Base-by-base conservation (phyloP, 2,329 filamentous ascomycete genomes). In the Huntiella moniliformis region DNA sequence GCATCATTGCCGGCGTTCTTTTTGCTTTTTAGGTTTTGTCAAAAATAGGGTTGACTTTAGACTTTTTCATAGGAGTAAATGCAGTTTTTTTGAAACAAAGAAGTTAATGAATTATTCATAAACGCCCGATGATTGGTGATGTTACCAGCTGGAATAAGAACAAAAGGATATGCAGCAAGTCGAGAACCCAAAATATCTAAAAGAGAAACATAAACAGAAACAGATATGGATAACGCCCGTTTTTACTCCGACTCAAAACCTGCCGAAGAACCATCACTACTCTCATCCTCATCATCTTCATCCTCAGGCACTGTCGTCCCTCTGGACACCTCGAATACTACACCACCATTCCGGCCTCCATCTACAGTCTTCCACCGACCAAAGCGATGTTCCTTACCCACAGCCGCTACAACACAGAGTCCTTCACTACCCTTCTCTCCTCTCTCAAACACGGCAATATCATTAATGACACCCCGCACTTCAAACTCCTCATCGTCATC, bases 331-430 rank as follows among this genome's bases (percentile, higher is more conserved):
- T 94, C 86, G 57, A 94, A 92, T 7, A 95, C 71, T 17, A 91
- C 73, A n/a, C 82, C 82, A 5, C 84, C 83, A 57, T 94, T 95
- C 53, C 78, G 79, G 3, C 77, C 84, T 5, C 65, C 67, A 39
- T 61, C 60, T 17, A 70, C 60, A 48, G 70, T 70, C 61, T 79
- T 79, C 86, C 86, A 96, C 51, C 82, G 70, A 3, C 86, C 91
- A 37, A 95, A 65, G 38, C 85, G 74, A 60, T 87, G 82, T 61
- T 95, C 84, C 56, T 82, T 88, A 33, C 83, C 86, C 1, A 93
- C 72, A 12, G 80, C 91, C n/a, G 78, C 83, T 10, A 92, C 78
- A 22, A 96, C 72, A 54, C 83, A 88, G 2, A 95, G 62, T 1
- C 86, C 86, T 47, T 82, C 74, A 53, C 73, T 76, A 31, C 80